Percentiles rank a stretch among this genome's conserved stretches.
Conservation (phyloP, 1,139 yeast genomes). For the Candida pseudoviswanathii region DNA sequence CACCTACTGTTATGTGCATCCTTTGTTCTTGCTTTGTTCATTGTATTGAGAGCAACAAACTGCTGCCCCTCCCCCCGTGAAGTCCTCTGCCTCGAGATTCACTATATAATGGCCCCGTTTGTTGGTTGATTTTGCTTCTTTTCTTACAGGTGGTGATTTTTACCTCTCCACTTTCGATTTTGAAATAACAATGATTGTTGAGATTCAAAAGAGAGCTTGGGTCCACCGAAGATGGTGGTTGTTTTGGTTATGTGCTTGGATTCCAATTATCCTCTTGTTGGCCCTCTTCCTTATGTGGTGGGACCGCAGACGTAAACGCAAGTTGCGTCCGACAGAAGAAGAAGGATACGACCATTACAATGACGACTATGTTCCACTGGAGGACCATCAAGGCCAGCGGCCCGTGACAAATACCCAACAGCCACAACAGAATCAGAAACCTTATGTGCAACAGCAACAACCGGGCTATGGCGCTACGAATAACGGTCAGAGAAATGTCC, state of each 20-base stretch:
- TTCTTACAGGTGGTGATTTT: background rate
- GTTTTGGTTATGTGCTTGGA: conserved; percentile 1
- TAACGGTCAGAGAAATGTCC: background rate
- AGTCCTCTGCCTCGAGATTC: background rate
- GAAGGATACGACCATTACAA: background rate
- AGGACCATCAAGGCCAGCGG: background rate
- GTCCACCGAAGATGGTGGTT: conserved; percentile 1
- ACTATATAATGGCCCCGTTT: background rate
- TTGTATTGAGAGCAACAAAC: background rate
- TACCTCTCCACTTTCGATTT: background rate
- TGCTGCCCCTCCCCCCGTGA: background rate
- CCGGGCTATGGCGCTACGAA: background rate
- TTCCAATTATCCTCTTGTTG: background rate
- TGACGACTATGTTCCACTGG: background rate
- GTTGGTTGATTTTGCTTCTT: background rate
- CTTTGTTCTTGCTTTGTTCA: background rate
- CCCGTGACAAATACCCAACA: background rate
- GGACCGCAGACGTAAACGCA: background rate
- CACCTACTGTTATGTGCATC: background rate
- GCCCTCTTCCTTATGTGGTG: background rate
- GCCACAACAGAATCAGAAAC: background rate
- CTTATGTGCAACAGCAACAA: background rate
- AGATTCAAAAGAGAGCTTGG: background rate
- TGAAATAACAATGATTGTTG: background rate
- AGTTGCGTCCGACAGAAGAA: background rate